Conservation (phyloP, 1,139 yeast genomes). For the Kodamaea suecica region DNA sequence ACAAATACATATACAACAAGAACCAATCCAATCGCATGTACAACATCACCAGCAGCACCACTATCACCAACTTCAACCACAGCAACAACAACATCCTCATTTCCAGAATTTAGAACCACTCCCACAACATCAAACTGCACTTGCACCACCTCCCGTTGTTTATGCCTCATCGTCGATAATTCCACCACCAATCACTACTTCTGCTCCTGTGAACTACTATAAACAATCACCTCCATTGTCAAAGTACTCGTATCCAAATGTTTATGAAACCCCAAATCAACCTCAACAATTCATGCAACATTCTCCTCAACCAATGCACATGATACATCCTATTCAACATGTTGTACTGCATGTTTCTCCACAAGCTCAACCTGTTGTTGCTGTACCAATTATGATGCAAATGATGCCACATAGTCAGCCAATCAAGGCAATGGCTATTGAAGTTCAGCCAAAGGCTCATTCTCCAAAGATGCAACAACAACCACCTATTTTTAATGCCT, state of each 20-base stretch:
- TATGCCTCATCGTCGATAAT: conserved; percentile 6
- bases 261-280: conserved; percentile 9
- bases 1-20: conserved; percentile 2
- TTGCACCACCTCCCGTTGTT: conserved; percentile 10
- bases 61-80: background rate
- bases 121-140: conserved; percentile 5
- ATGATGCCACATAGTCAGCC: too few species aligned
- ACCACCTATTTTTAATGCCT: too few species aligned
- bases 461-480: too few species aligned
- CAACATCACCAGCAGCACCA: conserved; percentile 7
- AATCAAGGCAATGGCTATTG: too few species aligned
- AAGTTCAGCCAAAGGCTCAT: too few species aligned
- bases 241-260: conserved; percentile 3
- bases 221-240: conserved; percentile 2
- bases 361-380: too few species aligned
- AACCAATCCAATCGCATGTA: too few species aligned
- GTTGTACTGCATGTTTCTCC: too few species aligned
- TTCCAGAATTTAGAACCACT: background rate
- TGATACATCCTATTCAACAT: too few species aligned
- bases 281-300: too few species aligned
- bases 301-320: too few species aligned
- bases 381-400: too few species aligned
- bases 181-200: conserved; percentile 10
- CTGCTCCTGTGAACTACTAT: conserved; percentile 1
- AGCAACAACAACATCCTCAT: background rate